Evolutionary conservation across 2,329 filamentous ascomycete species (phyloP), one percentile per base, ranked within the genome.

Genomic region (Penicillium griseofulvum): DNA sequence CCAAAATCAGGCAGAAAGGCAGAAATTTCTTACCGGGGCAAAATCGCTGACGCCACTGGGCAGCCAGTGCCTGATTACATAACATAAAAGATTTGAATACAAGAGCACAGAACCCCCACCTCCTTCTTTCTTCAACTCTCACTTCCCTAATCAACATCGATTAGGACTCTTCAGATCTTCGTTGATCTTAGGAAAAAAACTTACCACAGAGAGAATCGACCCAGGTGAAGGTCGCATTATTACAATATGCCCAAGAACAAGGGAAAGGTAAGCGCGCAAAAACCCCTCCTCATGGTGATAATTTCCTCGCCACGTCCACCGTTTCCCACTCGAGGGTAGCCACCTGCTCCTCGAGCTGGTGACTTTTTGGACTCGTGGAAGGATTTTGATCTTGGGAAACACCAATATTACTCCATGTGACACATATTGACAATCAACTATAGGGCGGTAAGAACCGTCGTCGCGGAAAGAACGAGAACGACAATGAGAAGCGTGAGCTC

Each of bases 391-490:
- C 17, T 11, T 44, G 10, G 19, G 17, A 43, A 36, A 1, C 17
- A 41, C 7, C 26, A 4, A 19, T 19, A 57, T 29, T 46, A 54
- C 12, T 22, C 19, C 8, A 49, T 49, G 53, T 48, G 59, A 39
- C 50, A 58, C 28, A 66, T 59, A 47, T 71, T 74, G 64, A 73
- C 64, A 45, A 50, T 31, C n/a, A 7, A 57, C 52, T 68, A 84
- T 69, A 94, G 91, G 93, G 93, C 78, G 93, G 93, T 81, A 97
- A 97, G 85, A 97, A 97, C 81, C 84, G 93, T 79, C 89, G 93
- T 86, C 87, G 94, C 81, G 93, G 93, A 80, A 97, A 97, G 88
- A 96, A 96, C 85, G 91, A 96, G 81, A 95, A 94, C 80, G 94
- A 97, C 83, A 96, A 97, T 75, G 92, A 97, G 82, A 97, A 97